Evolutionary conservation across 2,329 filamentous ascomycete genomes (phyloP).

Genomic region (Whalleya microplaca): DNA sequence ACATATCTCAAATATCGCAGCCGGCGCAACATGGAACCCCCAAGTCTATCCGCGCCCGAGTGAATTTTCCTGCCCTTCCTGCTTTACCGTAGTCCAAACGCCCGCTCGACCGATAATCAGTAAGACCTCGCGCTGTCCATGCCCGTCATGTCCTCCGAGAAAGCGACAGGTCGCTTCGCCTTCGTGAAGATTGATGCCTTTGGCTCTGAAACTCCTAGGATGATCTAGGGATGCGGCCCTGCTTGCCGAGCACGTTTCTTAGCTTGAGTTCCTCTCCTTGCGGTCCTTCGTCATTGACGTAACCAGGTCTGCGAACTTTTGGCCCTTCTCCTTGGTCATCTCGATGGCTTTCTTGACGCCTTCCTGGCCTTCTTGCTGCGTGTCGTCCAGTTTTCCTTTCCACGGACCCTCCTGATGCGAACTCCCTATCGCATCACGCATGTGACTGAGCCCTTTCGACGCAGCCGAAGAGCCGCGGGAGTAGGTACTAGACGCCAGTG

Average conservation of each 20-base stretch:
- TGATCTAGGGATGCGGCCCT: conserved; percentile 6
- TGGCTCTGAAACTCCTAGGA: not conserved
- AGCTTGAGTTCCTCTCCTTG: conserved; percentile 21
- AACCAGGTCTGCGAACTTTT: conserved; percentile 38
- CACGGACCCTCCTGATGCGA: conserved; percentile 5
- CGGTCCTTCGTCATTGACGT: conserved; percentile 32
- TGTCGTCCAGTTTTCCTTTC: conserved; percentile 5
- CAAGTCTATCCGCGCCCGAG: not conserved
- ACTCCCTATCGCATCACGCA: conserved; percentile 11
- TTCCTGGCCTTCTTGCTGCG: conserved; percentile 15
- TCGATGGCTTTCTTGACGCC: conserved; percentile 21
- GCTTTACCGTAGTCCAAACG: not conserved
- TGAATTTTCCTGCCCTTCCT: not conserved
- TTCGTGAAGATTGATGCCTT: not conserved
- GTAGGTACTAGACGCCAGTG: conserved; percentile 19
- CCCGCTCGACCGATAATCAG: not conserved
- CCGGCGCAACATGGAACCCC: not conserved
- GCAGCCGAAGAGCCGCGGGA: conserved; percentile 16
- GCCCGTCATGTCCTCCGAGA: not conserved
- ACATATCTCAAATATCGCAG: too few relatives aligned
- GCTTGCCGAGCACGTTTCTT: conserved; percentile 11
- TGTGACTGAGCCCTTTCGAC: conserved; percentile 16
- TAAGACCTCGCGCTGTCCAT: not conserved
- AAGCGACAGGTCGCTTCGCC: not conserved
- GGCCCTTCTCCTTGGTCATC: conserved; percentile 27